Base-by-base conservation (phyloP, 768 basidiomycete species). In the Mrakia frigida region DNA sequence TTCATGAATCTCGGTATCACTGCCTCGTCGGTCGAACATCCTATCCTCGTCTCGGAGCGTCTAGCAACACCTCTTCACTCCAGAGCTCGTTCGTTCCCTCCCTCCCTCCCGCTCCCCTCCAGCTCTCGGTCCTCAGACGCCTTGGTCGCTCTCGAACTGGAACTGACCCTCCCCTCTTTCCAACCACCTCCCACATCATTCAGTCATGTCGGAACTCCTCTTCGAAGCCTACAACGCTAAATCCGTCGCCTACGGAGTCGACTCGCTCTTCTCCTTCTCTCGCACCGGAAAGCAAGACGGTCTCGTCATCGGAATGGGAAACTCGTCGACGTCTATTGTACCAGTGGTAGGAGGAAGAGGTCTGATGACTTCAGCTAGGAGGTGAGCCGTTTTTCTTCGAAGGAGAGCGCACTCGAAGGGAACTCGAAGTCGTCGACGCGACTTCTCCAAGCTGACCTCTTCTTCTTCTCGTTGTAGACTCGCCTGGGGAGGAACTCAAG, bases 201-300 rank as follows among this genome's bases (percentile, higher is more conserved):
- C 13, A 95, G 93, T 97, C 74, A 96, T 94, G 13, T 94, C 94
- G 0, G 97, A 99, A 81, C 89, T 99, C 41, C 88, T 99, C 84
- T 99, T 99, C 81, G 97, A 99, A 84, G 87, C 89, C 63, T 99
- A 98, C 82, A 86, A 87, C 6, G 93, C 90, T 6, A 95, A 96
- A 1, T 89, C 90, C 7, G 86, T 98, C 67, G 86, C 92, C 6
- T 98, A 92, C 84, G 92, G 92, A 73, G 86, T 97, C 75, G 97
- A 99, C 81, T 90, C 91, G 16, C 84, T 94, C 77, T 93, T 97
- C 88, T 94, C 95, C 5, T 95, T 97, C 82, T 93, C 94, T 81
- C 87, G 92, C 79, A 93, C 53, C n/a, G 77, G 68, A 7, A 56
- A 31, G 2, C 46, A 71, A 43, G 93, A 96, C 80, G 96, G 94